Evolutionary conservation across 116 monocot species (phyloP).

Genomic region (Posidonia oceanica): DNA sequence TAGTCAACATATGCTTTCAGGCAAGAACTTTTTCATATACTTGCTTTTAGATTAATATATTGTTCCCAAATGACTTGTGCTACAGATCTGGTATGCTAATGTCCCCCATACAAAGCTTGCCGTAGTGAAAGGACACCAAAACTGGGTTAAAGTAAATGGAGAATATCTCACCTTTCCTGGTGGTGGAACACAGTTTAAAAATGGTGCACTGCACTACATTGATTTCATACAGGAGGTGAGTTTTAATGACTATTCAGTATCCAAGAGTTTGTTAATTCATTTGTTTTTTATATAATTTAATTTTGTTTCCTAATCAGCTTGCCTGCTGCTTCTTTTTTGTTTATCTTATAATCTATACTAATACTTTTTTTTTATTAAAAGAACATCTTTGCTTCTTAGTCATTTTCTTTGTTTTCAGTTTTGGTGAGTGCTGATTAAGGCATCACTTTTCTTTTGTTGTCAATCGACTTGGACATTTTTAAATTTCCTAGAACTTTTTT

Average conservation of each 20-base stretch:
- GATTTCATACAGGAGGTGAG: slow-evolving; percentile 74
- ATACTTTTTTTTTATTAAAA: too few relatives aligned
- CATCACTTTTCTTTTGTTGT: too few relatives aligned
- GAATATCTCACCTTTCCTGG: slow-evolving; percentile 89
- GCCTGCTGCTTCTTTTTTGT: too few relatives aligned
- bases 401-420: too few relatives aligned
- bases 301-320: too few relatives aligned
- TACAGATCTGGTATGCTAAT: slow-evolving; percentile 94
- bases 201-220: slow-evolving; percentile 84
- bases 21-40: background rate
- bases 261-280: too few relatives aligned
- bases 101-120: slow-evolving; percentile 77
- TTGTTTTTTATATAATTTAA: too few relatives aligned
- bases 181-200: slow-evolving; percentile 89
- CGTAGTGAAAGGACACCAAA: slow-evolving; percentile 81
- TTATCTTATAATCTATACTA: too few relatives aligned
- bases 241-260: background rate
- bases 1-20: background rate
- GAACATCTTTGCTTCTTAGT: too few relatives aligned
- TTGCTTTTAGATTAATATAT: background rate
- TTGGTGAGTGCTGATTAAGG: too few relatives aligned
- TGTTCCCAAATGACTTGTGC: background rate
- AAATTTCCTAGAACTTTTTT: background rate
- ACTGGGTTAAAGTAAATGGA: slow-evolving; percentile 91
- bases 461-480: background rate